Evolutionary conservation across 208 protist genomes (phyloP), one percentile per base, ranked within the genome.

Genomic region (Leishmania mexicana): DNA sequence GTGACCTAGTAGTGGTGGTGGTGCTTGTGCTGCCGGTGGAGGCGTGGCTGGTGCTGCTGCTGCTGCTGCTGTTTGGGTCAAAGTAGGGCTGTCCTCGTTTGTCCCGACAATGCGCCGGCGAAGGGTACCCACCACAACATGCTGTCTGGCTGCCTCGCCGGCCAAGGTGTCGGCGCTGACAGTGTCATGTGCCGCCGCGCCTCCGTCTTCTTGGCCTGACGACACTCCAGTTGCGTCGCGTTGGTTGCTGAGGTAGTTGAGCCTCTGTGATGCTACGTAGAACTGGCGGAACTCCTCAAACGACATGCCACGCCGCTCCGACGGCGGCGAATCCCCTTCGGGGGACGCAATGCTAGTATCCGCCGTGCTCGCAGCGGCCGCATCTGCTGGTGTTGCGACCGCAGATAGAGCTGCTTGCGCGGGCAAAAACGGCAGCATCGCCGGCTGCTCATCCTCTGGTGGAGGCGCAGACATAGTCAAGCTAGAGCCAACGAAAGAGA

Each of bases 271-370:
- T 21, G 75, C 76, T 57, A 76, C 75, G 70, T 84, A 84, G 54
- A 80, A 72, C 57, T 77, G 35, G 24, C 81, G 75, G 70, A 84
- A 84, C 70, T 84, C 81, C 70, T 84, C 81, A 45, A 64, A 84
- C 19, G 68, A 77, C 76, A 84, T 24, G 6, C 47, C 70, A 1
- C 57, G 76, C 47, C 71, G 71, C 70, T 54, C 45, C 40, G 28
- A 75, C 40, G 45, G 38, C 70, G 21, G 70, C 45, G 45, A 47
- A 38, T 75, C 45, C 21, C 28, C n/a, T 15, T 75, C 45, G 70
- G 35, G 3, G 51, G 73, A 38, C 6, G 51, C 10, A 4, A 62
- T 40, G 51, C 15, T 47, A 8, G 73, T 42, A 57, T 19, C 51
- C 49, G 0, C 6, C 24, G 11, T 54, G 45, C 47, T 54, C 28